Conservation (phyloP, 768 basidiomycete species). For the Thelephora aurantiotincta region DNA sequence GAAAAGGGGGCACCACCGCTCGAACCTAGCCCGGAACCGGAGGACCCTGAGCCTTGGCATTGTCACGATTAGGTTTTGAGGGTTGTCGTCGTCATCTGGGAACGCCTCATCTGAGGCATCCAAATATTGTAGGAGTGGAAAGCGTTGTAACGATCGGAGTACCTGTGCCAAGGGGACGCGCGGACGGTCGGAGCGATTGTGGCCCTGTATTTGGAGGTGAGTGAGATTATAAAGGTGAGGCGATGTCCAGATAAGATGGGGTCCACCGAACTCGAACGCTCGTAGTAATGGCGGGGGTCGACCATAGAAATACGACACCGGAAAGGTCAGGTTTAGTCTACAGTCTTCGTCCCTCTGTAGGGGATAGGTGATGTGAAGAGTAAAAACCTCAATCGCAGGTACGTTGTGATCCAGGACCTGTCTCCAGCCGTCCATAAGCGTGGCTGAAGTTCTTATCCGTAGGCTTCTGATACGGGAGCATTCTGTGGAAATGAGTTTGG, state of each 20-base stretch:
- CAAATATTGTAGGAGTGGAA: not conserved
- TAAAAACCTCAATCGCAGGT: not conserved
- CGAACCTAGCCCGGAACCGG: not conserved
- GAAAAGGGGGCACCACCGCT: no score
- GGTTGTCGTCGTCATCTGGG: not conserved
- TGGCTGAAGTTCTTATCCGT: not conserved
- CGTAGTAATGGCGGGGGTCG: not conserved
- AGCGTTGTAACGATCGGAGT: not conserved
- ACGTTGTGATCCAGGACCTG: not conserved
- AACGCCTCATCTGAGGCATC: not conserved
- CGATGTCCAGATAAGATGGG: not conserved
- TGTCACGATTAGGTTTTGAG: not conserved
- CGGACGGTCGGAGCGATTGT: not conserved
- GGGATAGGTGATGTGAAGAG: not conserved
- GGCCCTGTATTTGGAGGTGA: not conserved
- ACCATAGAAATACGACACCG: not conserved
- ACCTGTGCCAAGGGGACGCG: not conserved
- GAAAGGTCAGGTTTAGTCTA: not conserved
- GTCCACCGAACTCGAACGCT: not conserved
- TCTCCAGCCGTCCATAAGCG: not conserved
- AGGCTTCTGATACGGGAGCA: not conserved
- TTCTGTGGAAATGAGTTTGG: not conserved
- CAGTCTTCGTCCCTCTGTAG: not conserved
- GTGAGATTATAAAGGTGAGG: not conserved
- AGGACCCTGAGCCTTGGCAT: not conserved